phyloP scores from a whole-genome alignment of 139 green algal species.

The Chlorella vulgaris region DNA sequence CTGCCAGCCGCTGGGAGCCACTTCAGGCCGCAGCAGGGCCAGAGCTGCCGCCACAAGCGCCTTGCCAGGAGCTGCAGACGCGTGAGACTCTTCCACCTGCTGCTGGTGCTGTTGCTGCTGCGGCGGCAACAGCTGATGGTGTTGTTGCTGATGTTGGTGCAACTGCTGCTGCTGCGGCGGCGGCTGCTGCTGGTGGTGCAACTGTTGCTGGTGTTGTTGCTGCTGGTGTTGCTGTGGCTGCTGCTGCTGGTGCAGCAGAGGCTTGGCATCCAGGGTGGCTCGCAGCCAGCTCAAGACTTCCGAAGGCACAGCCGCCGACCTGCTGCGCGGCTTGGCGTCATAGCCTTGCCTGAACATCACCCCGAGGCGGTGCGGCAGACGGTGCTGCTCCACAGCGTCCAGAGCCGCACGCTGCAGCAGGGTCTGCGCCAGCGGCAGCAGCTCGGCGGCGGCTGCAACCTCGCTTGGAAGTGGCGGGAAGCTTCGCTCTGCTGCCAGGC shows the following conservation, averaged over 20 bases:
- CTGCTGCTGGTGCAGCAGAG: not conserved
- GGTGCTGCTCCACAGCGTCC: slow-evolving; percentile 37
- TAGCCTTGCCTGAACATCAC: slow-evolving; percentile 57
- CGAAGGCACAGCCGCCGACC: slow-evolving; percentile 19
- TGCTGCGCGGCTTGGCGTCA: slow-evolving; percentile 14
- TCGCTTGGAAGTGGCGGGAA: slow-evolving; percentile 45
- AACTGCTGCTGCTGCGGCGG: not conserved
- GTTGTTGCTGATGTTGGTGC: no score
- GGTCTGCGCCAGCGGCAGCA: slow-evolving; percentile 40
- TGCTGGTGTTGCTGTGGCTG: not conserved
- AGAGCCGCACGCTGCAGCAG: slow-evolving; percentile 37
- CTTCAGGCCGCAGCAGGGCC: slow-evolving; percentile 6
- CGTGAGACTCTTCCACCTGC: no score
- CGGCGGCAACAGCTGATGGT: no score
- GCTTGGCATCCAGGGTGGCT: no score
- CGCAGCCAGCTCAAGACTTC: slow-evolving; percentile 17
- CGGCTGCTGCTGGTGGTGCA: not conserved
- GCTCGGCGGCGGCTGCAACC: not conserved
- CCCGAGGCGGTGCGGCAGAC: slow-evolving; percentile 51
- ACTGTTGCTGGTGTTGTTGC: not conserved
- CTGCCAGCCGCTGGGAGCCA: slow-evolving; percentile 6
- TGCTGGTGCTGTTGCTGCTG: no score
- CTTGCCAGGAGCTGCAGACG: not conserved
- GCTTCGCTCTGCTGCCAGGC: slow-evolving; percentile 48
- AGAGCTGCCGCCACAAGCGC: slow-evolving; percentile 1